Conservation (phyloP, 2,329 filamentous ascomycete genomes). For the Neonectria ditissima region DNA sequence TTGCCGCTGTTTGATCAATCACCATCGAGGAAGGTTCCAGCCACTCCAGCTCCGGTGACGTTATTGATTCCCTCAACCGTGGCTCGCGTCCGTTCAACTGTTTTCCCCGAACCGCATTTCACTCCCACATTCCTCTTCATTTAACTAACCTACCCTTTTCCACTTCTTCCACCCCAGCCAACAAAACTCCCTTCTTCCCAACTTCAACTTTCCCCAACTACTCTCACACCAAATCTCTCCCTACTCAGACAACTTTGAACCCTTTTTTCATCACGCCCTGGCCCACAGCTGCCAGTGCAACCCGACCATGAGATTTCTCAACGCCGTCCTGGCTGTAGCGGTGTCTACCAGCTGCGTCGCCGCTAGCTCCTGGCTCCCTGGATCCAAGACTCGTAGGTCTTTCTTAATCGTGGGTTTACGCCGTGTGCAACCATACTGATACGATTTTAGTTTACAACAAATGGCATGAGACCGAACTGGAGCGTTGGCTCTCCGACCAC, state of each 20-base stretch:
- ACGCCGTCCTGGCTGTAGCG: conserved; percentile 75
- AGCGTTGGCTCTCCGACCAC: conserved; percentile 95
- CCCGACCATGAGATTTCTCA: conserved; percentile 80
- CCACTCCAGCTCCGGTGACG: conserved; percentile 23
- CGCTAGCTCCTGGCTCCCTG: conserved; percentile 83
- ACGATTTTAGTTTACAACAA: conserved; percentile 85
- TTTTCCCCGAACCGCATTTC: background rate
- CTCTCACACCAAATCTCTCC: conserved; percentile 8
- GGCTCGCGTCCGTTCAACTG: conserved; percentile 3
- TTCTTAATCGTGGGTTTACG: background rate
- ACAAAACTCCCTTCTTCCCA: background rate
- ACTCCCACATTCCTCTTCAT: background rate
- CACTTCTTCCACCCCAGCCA: background rate
- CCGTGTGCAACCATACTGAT: background rate
- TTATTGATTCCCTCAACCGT: conserved; percentile 25
- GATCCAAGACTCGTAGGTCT: conserved; percentile 79
- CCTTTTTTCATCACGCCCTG: conserved; percentile 2
- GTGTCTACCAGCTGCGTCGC: conserved; percentile 77
- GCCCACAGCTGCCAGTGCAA: conserved; percentile 3
- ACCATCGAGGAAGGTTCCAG: conserved; percentile 4
- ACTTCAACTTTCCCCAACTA: background rate
- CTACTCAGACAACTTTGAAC: conserved; percentile 9
- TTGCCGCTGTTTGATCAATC: background rate
- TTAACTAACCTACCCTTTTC: background rate
- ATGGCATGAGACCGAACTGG: conserved; percentile 98